phyloP scores from a whole-genome alignment of 2,329 filamentous ascomycete genomes.

The Pezicula neosporulosa region DNA sequence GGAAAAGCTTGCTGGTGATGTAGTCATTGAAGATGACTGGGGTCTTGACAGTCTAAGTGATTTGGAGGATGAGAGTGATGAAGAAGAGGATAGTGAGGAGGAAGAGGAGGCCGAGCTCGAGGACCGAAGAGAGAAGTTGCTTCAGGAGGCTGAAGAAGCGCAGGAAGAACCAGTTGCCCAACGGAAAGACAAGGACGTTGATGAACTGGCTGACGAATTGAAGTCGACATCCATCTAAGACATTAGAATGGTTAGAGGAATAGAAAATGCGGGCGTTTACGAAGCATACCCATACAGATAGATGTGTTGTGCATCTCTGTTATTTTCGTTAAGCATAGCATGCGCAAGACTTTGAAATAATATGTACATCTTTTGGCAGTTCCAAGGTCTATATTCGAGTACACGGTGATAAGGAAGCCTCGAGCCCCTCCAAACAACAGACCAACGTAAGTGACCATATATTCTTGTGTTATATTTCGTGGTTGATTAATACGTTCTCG shows the following conservation, averaged over 20 bases:
- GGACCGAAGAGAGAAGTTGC: conserved; percentile 64
- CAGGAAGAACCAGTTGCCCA: conserved; percentile 72
- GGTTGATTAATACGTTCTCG: no score
- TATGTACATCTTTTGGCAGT: no score
- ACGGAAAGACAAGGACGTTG: conserved; percentile 72
- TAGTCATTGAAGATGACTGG: conserved; percentile 75
- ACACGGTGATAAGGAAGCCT: no score
- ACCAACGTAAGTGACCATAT: no score
- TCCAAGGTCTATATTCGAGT: no score
- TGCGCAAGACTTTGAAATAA: no score
- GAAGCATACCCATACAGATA: no score
- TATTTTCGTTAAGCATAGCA: no score
- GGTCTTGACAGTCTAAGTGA: conserved; percentile 84
- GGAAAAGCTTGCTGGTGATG: conserved; percentile 64
- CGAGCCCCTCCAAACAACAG: no score
- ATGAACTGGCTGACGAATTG: conserved; percentile 72
- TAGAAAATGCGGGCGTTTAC: neutral
- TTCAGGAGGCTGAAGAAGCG: conserved; percentile 67
- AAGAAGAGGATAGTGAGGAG: conserved; percentile 67
- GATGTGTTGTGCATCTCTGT: no score
- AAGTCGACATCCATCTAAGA: conserved; percentile 50
- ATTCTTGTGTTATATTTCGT: no score
- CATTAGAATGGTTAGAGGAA: neutral
- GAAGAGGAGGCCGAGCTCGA: conserved; percentile 54
- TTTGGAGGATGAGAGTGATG: conserved; percentile 68